Evolutionary conservation across 1,139 yeast genomes (phyloP), one percentile per base, ranked within the genome.

Genomic region (Martiniozyma asiatica): DNA sequence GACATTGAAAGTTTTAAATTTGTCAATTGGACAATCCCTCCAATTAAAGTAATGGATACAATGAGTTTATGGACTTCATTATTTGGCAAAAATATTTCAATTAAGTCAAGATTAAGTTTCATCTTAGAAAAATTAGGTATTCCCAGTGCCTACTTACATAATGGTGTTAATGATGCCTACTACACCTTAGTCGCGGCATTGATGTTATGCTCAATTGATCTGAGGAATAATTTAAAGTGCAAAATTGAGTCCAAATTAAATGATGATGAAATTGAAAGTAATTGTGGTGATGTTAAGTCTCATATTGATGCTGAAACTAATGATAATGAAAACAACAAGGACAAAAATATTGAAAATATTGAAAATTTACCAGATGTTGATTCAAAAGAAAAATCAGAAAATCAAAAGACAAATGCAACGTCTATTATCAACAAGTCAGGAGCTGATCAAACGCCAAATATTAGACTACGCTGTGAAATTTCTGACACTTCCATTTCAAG

Each of bases 111-210:
- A 11, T 53, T 80, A 31, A 64, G 67, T 6, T 68, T 62, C 28
- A 60, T 73, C 2, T 55, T 79, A 14, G 56, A 64, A 27, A 52
- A 60, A 30, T 57, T 75, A 17, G 58, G 63, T 6, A 61, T 81
- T 6, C 82, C 85, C 0, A 71, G 73, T 47, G 63, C 76, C 1
- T 67, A 61, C 38, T 53, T 79, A 28, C 93, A 80, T 47, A 81
- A 81, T 47, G 93, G 87, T 2, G 87, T 80, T n/a, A 81, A 81
- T 46, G 94, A 81, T 50, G 74, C 92, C 2, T 75, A 75, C 45
- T 76, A 67, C 42, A 79, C 92, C 0, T 50, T 79, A 15, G 26
- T 47, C 9, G 42, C 37, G 5, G 39, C 49, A 26, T 29, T 48
- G 14, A 43, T 42, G 45, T 34, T 48, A 19, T 21, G 43, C 6